Base-by-base conservation (phyloP, 2,329 filamentous ascomycete species). In the Lojkania enalia region DNA sequence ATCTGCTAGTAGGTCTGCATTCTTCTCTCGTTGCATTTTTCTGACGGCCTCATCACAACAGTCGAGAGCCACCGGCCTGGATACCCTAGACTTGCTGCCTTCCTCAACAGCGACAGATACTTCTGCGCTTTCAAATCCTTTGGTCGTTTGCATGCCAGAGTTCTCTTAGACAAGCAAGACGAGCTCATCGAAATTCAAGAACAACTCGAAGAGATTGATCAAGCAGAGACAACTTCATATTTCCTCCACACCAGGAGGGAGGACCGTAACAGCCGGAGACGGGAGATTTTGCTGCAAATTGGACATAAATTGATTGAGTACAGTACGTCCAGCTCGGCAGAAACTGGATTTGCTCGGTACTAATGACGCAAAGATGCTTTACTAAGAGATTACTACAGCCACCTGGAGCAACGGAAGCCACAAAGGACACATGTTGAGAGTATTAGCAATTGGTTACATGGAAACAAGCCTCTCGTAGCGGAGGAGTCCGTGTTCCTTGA, bases 91-190 rank as follows among this genome's bases (percentile, higher is more conserved):
- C 18, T 47, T 3, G 30, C 44, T 5, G 44, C 44, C 13, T 47
- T 23, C 14, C 19, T 43, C 3, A 43, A 38, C 23, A 37, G 35
- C 19, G 39, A 47, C 5, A 20, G 21, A 6, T 16, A 37, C 18
- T 38, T 47, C 20, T 13, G 15, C 3, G 27, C 27, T 6, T 47
- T 40, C 32, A 40, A 31, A 4, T 16, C 27, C 11, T 47, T 43
- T 14, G 42, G 49, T 18, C 25, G 39, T 7, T 29, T 49, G 11
- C 49, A 46, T 31, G 36, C 35, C 16, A 40, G 49, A 12, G 39
- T 49, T 14, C 14, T 52, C 36, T 30, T 52, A 16, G 37, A 49
- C 29, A 36, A 41, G 6, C 49, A 49, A 30, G 38, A 49, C n/a
- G 45, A 49, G 36, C n/a, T 49, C 21, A 27, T 36, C 32, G 42